Conservation (phyloP, 805 yeast species). For the Isabelozyma rhagii region DNA sequence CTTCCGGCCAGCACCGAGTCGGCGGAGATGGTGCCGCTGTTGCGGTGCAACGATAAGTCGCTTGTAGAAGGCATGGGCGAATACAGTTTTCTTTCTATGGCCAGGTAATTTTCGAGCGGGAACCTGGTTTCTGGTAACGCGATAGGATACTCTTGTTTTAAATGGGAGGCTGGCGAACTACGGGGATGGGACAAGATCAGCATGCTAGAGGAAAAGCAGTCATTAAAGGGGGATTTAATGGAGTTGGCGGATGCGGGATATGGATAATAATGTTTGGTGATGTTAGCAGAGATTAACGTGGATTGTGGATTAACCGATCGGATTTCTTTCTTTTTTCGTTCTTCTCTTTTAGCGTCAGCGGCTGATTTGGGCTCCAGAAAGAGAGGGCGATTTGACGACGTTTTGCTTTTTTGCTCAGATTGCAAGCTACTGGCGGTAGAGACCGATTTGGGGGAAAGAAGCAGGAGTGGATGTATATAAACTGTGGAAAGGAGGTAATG, state of each 20-base stretch:
- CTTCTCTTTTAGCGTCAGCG: too few species aligned
- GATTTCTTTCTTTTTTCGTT: too few species aligned
- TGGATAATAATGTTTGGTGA: too few species aligned
- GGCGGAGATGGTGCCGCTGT: constrained; percentile 1
- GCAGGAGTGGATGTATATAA: background rate
- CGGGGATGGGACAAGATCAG: background rate
- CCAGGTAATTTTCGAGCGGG: background rate
- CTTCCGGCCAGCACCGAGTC: constrained; percentile 1
- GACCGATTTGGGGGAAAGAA: background rate
- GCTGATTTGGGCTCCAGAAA: too few species aligned
- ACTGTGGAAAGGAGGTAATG: background rate
- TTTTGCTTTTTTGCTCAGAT: too few species aligned
- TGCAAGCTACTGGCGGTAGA: too few species aligned
- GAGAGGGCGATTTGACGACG: too few species aligned
- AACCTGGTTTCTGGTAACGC: background rate
- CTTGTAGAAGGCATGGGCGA: background rate
- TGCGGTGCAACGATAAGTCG: background rate
- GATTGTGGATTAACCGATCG: too few species aligned
- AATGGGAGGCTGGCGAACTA: background rate
- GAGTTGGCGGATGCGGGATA: background rate
- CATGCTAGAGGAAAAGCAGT: background rate
- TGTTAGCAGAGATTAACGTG: too few species aligned
- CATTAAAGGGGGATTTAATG: background rate
- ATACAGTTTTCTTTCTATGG: background rate
- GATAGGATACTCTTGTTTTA: background rate